Conservation (phyloP, 805 yeast species). For the Priceomyces castillae region DNA sequence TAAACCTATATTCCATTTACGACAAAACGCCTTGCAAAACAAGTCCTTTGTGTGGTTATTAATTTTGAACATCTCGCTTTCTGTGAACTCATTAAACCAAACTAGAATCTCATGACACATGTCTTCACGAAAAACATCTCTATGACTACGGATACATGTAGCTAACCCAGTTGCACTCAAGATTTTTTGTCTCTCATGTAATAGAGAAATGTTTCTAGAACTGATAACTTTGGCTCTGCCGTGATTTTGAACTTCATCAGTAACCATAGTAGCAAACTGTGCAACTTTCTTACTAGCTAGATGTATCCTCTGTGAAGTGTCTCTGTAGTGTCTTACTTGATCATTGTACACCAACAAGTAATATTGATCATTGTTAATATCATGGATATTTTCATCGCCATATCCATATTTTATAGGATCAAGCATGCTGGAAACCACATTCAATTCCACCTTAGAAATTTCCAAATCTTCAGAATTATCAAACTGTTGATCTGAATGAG, state of each 20-base stretch:
- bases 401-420: slow-evolving; percentile 44
- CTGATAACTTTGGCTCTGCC: slow-evolving; percentile 72
- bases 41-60: slow-evolving; percentile 46
- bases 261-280: slow-evolving; percentile 72
- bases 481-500: slow-evolving; percentile 44
- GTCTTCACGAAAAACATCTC: slow-evolving; percentile 77
- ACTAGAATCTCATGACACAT: slow-evolving; percentile 67
- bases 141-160: slow-evolving; percentile 59
- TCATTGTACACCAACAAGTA: slow-evolving; percentile 72
- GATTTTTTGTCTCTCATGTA: slow-evolving; percentile 53
- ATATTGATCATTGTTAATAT: slow-evolving; percentile 45
- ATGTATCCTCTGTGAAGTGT: slow-evolving; percentile 65
- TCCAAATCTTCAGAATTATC: slow-evolving; percentile 24
- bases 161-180: slow-evolving; percentile 64
- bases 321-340: slow-evolving; percentile 70
- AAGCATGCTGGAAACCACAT: slow-evolving; percentile 31
- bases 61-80: slow-evolving; percentile 51
- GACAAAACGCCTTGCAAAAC: slow-evolving; percentile 56
- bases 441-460: slow-evolving; percentile 22
- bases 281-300: slow-evolving; percentile 60
- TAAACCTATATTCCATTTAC: slow-evolving; percentile 61
- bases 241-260: slow-evolving; percentile 53
- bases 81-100: slow-evolving; percentile 64
- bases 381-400: slow-evolving; percentile 26
- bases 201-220: slow-evolving; percentile 47